Base-by-base conservation (phyloP, 257 asterid genomes). In the Nyctanthes arbortristis region DNA sequence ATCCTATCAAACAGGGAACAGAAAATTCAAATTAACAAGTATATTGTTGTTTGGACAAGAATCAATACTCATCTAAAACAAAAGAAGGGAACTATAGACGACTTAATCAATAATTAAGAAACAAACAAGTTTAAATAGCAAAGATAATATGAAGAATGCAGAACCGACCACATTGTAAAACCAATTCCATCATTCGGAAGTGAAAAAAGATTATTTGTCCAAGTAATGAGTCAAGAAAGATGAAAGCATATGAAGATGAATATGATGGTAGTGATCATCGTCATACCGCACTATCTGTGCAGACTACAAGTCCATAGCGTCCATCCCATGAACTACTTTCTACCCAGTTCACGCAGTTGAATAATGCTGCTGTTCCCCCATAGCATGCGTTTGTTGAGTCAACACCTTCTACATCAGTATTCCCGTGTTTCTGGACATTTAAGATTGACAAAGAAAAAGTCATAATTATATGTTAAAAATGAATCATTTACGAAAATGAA, bases 301-400 rank as follows among this genome's bases (percentile, higher is more conserved):
- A 94, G 77, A 94, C 96, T 73, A 91, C 99, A 58, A 94, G 95
- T 69, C 99, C 99, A 76, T 89, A 91, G 76, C 99, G 87, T 65
- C 99, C 98, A 77, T 91, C 99, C 99, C 99, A 91, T 9, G 99
- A 94, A 63, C 79, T 84, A 63, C 99, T 94, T 75, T 94, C 99
- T 57, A 89, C 98, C 99, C 98, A 94, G 71, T 94, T 94, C 66
- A 91, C 92, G 49, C 99, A 94, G 84, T 94, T 94, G 57, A 94
- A 78, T 36, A 94, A 76, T n/a, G 99, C 99, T 68, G 99, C 99
- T 33, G 99, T 94, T 39, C 99, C 99, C 8, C 99, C 99, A 68
- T 94, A 94, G 81, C 99, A 94, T 36, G 99, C 99, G 69, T 94
- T 94, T 73, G 89, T 81, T 16, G 99, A 94, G 83, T 94, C 99